Evolutionary conservation across 2,329 filamentous ascomycete genomes (phyloP), one percentile per base, ranked within the genome.

Genomic region (Fusarium domesticum): DNA sequence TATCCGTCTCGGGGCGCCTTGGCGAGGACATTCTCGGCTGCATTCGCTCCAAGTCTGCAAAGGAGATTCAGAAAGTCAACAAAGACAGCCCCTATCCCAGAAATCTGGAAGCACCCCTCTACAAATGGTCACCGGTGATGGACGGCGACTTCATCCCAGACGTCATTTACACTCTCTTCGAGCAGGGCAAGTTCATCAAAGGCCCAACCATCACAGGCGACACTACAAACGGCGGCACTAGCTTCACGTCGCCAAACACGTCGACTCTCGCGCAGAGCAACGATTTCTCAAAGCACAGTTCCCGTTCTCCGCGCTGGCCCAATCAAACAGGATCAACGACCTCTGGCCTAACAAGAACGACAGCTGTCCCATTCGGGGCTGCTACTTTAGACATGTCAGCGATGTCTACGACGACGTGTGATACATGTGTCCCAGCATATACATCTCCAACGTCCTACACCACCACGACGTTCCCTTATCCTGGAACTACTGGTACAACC

Each of bases 401-500:
- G 64, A 69, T 35, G 64, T 54, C 6, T 68, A 70, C 40, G 61
- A 63, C 12, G 61, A 70, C 19, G 54, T 63, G 35, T 58, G 66
- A 31, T 69, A 64, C 35, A 66, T 64, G 58, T 70, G 67, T 37
- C 62, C 67, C 0, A 54, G 63, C 3, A 51, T 69, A 12, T 62
- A 57, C 35, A 51, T 67, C 30, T 64, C 61, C 3, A 50, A 57
- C 6, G 47, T 53, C 2, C 51, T 71, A 11, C 49, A 58, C 1
- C 47, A 44, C 1, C 54, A 69, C 42, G 66, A 65, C 12, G 54
- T 70, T 25, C 18, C 60, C 15, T 56, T 62, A 2, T 78, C 74
- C 18, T 91, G 79, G 76, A 84, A 81, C 59, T 91, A 91, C 61
- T 78, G 78, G 33, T 88, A 82, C 68, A 77, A 84, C 43, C 85